Base-by-base conservation (phyloP, 129 eudicot genomes). In the Helichrysum umbraculigerum region DNA sequence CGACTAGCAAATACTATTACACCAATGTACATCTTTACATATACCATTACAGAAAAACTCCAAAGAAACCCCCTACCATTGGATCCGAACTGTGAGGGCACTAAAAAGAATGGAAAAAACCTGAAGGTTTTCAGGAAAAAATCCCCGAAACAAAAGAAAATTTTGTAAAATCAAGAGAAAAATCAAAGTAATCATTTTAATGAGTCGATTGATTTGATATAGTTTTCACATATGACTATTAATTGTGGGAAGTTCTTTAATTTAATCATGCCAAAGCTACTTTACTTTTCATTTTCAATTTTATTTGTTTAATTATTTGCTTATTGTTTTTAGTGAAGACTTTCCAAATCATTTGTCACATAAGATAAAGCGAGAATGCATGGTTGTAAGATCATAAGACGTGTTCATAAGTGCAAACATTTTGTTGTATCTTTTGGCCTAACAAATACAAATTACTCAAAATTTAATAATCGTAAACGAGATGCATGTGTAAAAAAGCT, bases 341-440 rank as follows among this genome's bases (percentile, higher is more conserved):
- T 72, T 56, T 21, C 50, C 66, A 20, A 14, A 72, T 58, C 33
- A 57, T 35, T 19, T 35, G 15, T 35, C 54, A 11, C 56, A 20
- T 72, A 72, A 57, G 57, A 58, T 33, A 57, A 11, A 35, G 54
- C 57, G 77, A 37, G 56, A 72, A 72, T 54, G 47, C n/a, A 25
- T 52, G 22, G 62, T 57, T 25, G 64, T 25, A 25, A 34, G 35
- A 34, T 22, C 41, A 73, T 41, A 41, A 19, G n/a, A 35, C 20
- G 14, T 35, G 77, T 59, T 59, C 77, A 22, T 73, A 58, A 59
- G 68, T 73, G 68, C 57, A 17, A 73, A 73, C 77, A 73, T n/a
- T 58, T 20, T 34, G 44, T 30, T 39, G 74, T 37, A 56, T n/a
- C 70, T 78, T 69, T 78, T 69, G 76, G 61, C 76, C 81, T 78